A percentile compares a stretch with the other conserved stretches of the same genome.
Conservation (phyloP, 1,139 yeast species). For the Lipomyces yarrowii region DNA sequence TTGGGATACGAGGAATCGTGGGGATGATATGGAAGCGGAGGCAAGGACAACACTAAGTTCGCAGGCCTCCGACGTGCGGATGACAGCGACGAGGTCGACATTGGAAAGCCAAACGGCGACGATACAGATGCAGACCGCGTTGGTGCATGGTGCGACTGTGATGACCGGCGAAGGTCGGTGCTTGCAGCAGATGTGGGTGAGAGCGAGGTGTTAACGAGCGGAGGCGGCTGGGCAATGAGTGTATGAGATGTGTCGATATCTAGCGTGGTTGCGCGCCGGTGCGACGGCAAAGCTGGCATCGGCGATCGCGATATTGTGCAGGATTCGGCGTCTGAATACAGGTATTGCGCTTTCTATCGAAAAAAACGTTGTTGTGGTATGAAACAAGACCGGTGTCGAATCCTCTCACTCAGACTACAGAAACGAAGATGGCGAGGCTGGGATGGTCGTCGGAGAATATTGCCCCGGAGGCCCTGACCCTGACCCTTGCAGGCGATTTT, state of each 20-base stretch:
- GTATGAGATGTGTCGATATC: conserved; percentile 1
- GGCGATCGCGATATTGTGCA: not conserved
- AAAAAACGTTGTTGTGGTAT: not conserved
- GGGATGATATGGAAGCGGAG: conserved; percentile 2
- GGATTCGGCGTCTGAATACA: too few relatives aligned
- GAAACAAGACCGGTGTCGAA: not conserved
- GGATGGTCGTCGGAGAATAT: not conserved
- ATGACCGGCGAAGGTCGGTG: not conserved
- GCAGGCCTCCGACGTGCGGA: conserved; percentile 17
- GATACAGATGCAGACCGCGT: conserved; percentile 17
- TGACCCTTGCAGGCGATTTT: not conserved
- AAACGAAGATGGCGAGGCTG: not conserved
- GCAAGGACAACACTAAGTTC: conserved; percentile 13
- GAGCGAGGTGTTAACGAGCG: not conserved
- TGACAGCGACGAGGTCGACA: conserved; percentile 7
- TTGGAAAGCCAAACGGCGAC: conserved; percentile 19
- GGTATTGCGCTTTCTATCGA: too few relatives aligned
- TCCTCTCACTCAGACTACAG: not conserved
- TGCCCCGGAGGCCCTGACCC: not conserved
- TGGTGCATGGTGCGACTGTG: conserved; percentile 1
- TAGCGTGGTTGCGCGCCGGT: not conserved
- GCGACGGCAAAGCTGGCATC: conserved; percentile 1
- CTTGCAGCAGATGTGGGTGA: not conserved
- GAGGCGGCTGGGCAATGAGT: not conserved
- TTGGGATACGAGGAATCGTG: conserved; percentile 3